Base-by-base conservation (phyloP, 169 alveolate species). In the Blepharisma undulans region DNA sequence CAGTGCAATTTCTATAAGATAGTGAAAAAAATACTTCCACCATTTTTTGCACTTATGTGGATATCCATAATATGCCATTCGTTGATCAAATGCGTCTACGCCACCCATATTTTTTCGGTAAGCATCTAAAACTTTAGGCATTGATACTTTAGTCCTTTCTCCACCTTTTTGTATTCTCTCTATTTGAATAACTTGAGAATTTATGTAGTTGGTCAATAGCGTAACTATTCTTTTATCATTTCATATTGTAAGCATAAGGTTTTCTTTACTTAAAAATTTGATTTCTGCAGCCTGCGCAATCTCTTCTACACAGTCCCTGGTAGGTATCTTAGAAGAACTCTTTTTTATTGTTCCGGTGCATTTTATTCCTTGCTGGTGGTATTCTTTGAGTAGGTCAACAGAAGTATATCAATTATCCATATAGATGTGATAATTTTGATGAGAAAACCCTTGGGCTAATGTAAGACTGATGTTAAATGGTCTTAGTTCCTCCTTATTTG, bases 361-460 rank as follows among this genome's bases (percentile, higher is more conserved):
- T 19, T 82, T n/a, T 19, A 34, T 34, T 4, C 89, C 86, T 48
- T 30, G 30, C 16, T 82, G 22, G 16, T 82, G 25, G 29, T 22
- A 30, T 48, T 82, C 10, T 30, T 82, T 86, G 61, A 59, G 87
- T 19, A 82, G 89, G 34, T 61, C 89, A 66, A 90, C 19, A 87
- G 84, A 78, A 66, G 89, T 78, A 22, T 86, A 79, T 27, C 82
- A 86, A 71, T 87, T 91, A 34, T 91, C 94, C 12, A 66, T 29
- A 16, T 78, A 34, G 71, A 71, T 34, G 25, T 82, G 84, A 59
- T 80, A 12, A 71, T 77, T 72, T 61, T 77, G 66, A 33, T 86
- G 76, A 30, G 74, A 87, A 22, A 91, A 59, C 34, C 92, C 90
- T 78, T 86, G 90, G 7, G 87, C 22, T 61, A 86, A 34, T 22